Evolutionary conservation across 345 rosid genomes (phyloP), one percentile per base, ranked within the genome.

Genomic region (Arabidopsis suecica): DNA sequence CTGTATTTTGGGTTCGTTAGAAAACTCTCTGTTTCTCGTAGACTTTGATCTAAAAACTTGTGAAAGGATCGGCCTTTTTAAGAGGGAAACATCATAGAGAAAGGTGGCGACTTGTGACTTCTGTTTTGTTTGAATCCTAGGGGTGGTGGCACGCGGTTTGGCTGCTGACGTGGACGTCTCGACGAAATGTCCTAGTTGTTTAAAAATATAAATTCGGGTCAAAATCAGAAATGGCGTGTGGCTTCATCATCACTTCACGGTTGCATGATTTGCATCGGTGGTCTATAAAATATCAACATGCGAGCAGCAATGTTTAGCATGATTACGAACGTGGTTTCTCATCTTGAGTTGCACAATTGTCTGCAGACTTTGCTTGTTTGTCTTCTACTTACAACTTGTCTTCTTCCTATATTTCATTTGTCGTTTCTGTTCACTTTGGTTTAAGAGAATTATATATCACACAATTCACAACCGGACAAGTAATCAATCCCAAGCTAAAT

Each of bases 131-230:
- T 51, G 2, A 33, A 74, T 55, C 48, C 82, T 55, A 68, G 82
- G 82, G 75, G 79, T 75, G 75, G 79, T 75, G 50, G 82, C 76
- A 74, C 82, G 62, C 68, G 76, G 82, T 79, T 79, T 79, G 23
- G 68, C 30, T 69, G 82, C 72, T 79, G 34, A 69, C 62, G 62
- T 79, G 79, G 79, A 79, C 69, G 54, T 54, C 36, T 18, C 61
- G 33, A 40, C 63, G 4, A 49, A 32, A 3, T 49, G 5, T 16
- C 4, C 2, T 68, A 16, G n/a, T 61, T 12, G 14, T 68, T 68
- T 67, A 28, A 28, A 28, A 28, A 23, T 54, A 38, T 20, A 20
- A 22, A 23, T 41, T 41, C 7, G 7, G 50, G 67, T 62, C 67
- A 62, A 55, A 13, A 55, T 55, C 60, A 55, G 42, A 13, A 4